Evolutionary conservation across 108 stramenopile genomes (phyloP).

Genomic region (Fragilaria crotonensis): DNA sequence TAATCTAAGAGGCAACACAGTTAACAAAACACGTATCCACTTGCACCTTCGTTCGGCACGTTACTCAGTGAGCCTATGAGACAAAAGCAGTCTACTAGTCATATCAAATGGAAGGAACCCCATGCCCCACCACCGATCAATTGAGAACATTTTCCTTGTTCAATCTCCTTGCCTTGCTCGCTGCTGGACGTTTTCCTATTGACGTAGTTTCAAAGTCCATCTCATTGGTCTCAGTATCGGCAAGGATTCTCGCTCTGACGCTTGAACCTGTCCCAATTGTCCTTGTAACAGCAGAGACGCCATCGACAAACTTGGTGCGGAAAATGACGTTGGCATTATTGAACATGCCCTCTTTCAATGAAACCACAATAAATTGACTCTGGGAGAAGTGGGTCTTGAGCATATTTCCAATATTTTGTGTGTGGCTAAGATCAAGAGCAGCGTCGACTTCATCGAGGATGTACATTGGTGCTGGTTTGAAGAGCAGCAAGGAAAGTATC

Average conservation of each 20-base stretch:
- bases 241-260: slow-evolving; percentile 28
- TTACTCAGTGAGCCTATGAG: too few species aligned
- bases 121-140: too few species aligned
- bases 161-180: too few species aligned
- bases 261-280: slow-evolving; percentile 80
- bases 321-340: slow-evolving; percentile 99
- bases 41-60: too few species aligned
- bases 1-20: too few species aligned
- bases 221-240: slow-evolving; percentile 18
- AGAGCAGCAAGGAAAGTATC: slow-evolving; percentile 92
- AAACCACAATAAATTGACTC: slow-evolving; percentile 99
- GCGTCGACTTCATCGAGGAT: slow-evolving; percentile 99
- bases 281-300: slow-evolving; percentile 93
- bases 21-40: too few species aligned
- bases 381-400: slow-evolving; percentile 97
- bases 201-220: too few species aligned
- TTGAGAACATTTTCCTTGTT: too few species aligned
- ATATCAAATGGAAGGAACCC: too few species aligned
- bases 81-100: too few species aligned
- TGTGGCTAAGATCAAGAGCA: slow-evolving; percentile 97
- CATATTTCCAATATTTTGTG: slow-evolving; percentile 99
- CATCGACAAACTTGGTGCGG: slow-evolving; percentile 98
- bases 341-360: slow-evolving; percentile 99
- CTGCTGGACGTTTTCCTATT: too few species aligned
- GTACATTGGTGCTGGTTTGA: slow-evolving; percentile 99